These are phyloP conservation scores for Pythium biforme DNA, from an alignment of 352 stramenopile species.

Conservation along the genomic window DNA sequence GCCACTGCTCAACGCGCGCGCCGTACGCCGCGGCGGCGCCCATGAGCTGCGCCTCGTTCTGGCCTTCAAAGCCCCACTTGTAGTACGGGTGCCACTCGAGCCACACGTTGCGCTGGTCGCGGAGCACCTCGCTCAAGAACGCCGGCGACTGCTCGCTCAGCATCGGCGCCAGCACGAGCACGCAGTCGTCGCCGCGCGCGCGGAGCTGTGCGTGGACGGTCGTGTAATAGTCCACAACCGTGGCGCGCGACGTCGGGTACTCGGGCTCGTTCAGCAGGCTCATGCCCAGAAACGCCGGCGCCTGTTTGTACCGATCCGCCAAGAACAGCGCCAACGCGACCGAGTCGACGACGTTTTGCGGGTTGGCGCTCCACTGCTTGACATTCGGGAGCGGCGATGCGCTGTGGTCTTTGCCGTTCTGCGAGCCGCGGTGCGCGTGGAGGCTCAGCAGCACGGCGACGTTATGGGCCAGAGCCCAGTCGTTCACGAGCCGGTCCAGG, in stretches of 20 bases:
- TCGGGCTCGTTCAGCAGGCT: constrained; percentile 36
- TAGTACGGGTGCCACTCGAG: constrained; percentile 46
- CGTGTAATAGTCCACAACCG: constrained; percentile 26
- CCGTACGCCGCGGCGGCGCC: constrained; percentile 17
- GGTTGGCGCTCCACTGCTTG: constrained; percentile 28
- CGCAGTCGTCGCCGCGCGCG: constrained; percentile 26
- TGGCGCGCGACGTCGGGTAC: constrained; percentile 17
- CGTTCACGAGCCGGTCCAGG: constrained; percentile 52
- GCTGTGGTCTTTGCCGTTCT: constrained; percentile 63
- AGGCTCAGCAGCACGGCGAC: constrained; percentile 66
- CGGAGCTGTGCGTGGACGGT: constrained; percentile 25
- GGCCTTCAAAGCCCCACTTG: constrained; percentile 35
- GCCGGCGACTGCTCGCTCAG: constrained; percentile 22
- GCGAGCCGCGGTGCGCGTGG: constrained; percentile 47
- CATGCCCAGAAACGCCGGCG: constrained; percentile 33
- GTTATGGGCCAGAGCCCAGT: constrained; percentile 45
- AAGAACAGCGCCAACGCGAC: constrained; percentile 31
- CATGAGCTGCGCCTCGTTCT: constrained; percentile 28
- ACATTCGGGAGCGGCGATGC: constrained; percentile 16
- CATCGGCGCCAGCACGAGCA: constrained; percentile 28
- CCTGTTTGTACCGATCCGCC: constrained; percentile 21
- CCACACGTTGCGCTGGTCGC: constrained; percentile 30
- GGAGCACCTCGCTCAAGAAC: constrained; percentile 21
- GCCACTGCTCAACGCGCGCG: constrained; percentile 25
- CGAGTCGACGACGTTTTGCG: constrained; percentile 26